phyloP scores from a whole-genome alignment of 495 filamentous ascomycete genomes.

The Penicillium diatomitis region DNA sequence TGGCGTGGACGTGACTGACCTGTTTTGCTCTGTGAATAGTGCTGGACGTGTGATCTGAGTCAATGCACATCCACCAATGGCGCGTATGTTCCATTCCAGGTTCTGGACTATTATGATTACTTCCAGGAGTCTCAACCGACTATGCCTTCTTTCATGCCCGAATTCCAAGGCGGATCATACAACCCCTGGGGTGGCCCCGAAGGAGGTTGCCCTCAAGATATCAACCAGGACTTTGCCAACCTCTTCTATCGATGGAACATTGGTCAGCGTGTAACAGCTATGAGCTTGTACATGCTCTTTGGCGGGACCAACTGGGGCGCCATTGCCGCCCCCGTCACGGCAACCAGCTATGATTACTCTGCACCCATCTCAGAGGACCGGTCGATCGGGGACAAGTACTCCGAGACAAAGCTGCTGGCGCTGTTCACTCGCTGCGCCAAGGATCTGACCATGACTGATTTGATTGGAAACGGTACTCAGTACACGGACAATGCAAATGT shows the following conservation, averaged over 20 bases:
- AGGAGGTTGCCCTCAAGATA: constrained; percentile 40
- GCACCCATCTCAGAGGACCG: constrained; percentile 51
- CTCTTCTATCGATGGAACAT: constrained; percentile 52
- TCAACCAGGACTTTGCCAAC: constrained; percentile 46
- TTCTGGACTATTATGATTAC: constrained; percentile 46
- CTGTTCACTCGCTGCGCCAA: constrained; percentile 45
- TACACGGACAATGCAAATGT: constrained; percentile 43
- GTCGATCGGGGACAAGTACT: constrained; percentile 47
- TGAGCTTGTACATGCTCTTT: constrained; percentile 52
- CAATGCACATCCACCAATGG: constrained; percentile 49
- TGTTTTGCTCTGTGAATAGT: constrained; percentile 12
- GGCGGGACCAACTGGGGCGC: constrained; percentile 52
- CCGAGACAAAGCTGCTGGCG: constrained; percentile 50
- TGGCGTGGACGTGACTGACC: too few species aligned
- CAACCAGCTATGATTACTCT: constrained; percentile 52
- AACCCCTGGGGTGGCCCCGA: constrained; percentile 53
- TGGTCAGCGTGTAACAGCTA: constrained; percentile 42
- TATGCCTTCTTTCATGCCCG: constrained; percentile 49
- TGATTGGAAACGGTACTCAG: constrained; percentile 48
- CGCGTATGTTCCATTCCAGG: constrained; percentile 42
- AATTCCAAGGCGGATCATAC: constrained; percentile 57
- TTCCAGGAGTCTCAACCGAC: constrained; percentile 42
- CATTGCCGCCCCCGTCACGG: constrained; percentile 37
- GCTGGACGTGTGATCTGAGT: constrained; percentile 51
- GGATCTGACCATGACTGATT: constrained; percentile 44